These are phyloP conservation scores for Pleomassaria siparia DNA, from an alignment of 2,329 filamentous ascomycete species.

Conservation along the genomic window DNA sequence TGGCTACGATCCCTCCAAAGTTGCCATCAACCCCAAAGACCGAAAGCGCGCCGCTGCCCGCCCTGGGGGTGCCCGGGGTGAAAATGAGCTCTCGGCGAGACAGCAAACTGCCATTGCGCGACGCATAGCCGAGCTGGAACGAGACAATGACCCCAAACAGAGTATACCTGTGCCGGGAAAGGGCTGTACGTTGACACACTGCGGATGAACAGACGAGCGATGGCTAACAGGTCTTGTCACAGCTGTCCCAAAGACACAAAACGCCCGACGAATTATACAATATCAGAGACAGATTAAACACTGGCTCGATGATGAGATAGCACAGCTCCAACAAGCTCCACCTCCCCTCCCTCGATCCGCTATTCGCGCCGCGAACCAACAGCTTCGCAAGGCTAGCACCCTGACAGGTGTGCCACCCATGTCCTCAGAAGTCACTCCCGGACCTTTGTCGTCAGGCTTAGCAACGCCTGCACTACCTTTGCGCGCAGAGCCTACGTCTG, in stretches of 20 bases:
- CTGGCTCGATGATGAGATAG: conserved; percentile 77
- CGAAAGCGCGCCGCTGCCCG: conserved; percentile 66
- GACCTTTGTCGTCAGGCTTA: conserved; percentile 9
- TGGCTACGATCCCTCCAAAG: conserved; percentile 58
- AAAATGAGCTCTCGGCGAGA: conserved; percentile 70
- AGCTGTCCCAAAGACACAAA: conserved; percentile 55
- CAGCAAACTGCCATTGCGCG: conserved; percentile 80
- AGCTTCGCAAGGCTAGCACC: conserved; percentile 25
- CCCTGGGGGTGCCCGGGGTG: conserved; percentile 35
- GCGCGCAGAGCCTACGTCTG: neutral
- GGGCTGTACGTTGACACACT: conserved; percentile 12
- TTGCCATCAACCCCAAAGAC: conserved; percentile 54
- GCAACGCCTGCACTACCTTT: neutral
- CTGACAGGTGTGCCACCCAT: conserved; percentile 28
- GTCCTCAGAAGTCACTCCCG: conserved; percentile 30
- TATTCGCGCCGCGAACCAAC: no score
- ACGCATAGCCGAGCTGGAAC: conserved; percentile 79
- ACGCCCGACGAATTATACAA: conserved; percentile 73
- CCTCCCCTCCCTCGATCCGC: conserved; percentile 16
- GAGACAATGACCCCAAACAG: conserved; percentile 62
- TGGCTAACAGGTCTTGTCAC: neutral
- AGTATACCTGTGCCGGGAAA: conserved; percentile 47
- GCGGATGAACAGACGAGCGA: neutral
- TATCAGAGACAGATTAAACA: conserved; percentile 83
- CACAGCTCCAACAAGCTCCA: conserved; percentile 46